Base-by-base conservation (phyloP, 345 rosid genomes). In the Lepidium aucheri region DNA sequence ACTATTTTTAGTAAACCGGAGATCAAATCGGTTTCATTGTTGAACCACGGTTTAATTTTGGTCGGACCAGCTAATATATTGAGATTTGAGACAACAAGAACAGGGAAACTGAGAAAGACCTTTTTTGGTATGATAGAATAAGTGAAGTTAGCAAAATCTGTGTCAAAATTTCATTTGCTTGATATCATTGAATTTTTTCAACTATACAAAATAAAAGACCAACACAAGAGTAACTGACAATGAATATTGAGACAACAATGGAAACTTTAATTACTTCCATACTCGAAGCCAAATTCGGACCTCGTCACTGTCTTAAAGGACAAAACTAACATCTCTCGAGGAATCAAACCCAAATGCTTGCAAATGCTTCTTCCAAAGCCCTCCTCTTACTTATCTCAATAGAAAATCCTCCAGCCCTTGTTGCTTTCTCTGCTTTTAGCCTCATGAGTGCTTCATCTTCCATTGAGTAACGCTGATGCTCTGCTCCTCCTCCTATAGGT, bases 351-450 rank as follows among this genome's bases (percentile, higher is more conserved):
- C 96, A 95, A 73, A 95, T 76, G 84, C 89, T 81, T 1, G 86
- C 80, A 74, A 91, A 89, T 58, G 96, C 99, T 80, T 95, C 99
- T 80, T 91, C 97, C 10, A 91, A 70, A 46, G 95, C 88, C 65
- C 96, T 85, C 78, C 72, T 95, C 85, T 76, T 91, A 82, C 87
- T 84, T 40, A 95, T 72, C 76, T 95, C 97, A 10, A 77, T 33
- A 41, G 85, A 86, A 90, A 95, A 95, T 14, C 99, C 97, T 58
- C 87, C 99, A 2, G 99, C 98, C 36, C 78, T 66, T 56, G 83
- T 68, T 26, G 89, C 91, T 73, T 84, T 94, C 76, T 94, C 97
- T 34, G 86, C 86, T 69, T 81, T 80, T 15, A 90, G 84, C 74
- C 76, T 85, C 75, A 69, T 78, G 83, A 77, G 82, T 28, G 82